A percentile compares a stretch with the other conserved stretches of the same genome.
phyloP scores from a whole-genome alignment of 768 basidiomycete species.

The Neoboletus subvelutipes region DNA sequence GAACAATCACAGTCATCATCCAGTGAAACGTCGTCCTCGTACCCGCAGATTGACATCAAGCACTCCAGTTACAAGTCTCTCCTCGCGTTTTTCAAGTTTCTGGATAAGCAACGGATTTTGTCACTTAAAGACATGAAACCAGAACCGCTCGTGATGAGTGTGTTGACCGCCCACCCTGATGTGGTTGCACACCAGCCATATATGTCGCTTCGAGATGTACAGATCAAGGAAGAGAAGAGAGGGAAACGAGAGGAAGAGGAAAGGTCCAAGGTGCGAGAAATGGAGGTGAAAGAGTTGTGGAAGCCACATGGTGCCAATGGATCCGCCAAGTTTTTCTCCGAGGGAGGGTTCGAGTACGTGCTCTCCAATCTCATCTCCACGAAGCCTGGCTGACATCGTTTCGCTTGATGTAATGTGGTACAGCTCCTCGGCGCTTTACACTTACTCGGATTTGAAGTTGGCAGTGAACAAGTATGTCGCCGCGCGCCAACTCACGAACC shows the following conservation, averaged over 20 bases:
- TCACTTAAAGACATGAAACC: constrained; percentile 61
- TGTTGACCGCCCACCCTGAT: constrained; percentile 56
- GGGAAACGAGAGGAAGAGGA: constrained; percentile 52
- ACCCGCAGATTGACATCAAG: constrained; percentile 65
- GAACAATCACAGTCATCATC: constrained; percentile 9
- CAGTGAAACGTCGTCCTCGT: constrained; percentile 28
- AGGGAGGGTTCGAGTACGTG: constrained; percentile 60
- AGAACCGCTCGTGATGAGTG: constrained; percentile 54
- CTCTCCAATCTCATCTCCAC: not conserved
- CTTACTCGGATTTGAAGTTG: constrained; percentile 52
- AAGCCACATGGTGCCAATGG: constrained; percentile 57
- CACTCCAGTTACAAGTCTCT: constrained; percentile 80
- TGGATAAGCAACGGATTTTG: constrained; percentile 72
- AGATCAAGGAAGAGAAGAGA: constrained; percentile 60
- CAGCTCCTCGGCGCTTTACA: constrained; percentile 57
- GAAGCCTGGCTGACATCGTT: not conserved
- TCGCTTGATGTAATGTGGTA: not conserved
- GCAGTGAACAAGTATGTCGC: constrained; percentile 64
- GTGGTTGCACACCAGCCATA: constrained; percentile 52
- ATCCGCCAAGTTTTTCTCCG: constrained; percentile 61
- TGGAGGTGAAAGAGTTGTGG: constrained; percentile 70
- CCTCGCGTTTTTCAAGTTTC: constrained; percentile 72
- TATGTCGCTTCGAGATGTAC: constrained; percentile 64
- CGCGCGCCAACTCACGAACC: constrained; percentile 60
- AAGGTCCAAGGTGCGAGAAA: constrained; percentile 45